Percentiles rank a stretch among this genome's conserved stretches.
These are phyloP conservation scores for Entomortierella lignicola DNA, from an alignment of 192 early-diverging fungal species.

Conservation along the genomic window DNA sequence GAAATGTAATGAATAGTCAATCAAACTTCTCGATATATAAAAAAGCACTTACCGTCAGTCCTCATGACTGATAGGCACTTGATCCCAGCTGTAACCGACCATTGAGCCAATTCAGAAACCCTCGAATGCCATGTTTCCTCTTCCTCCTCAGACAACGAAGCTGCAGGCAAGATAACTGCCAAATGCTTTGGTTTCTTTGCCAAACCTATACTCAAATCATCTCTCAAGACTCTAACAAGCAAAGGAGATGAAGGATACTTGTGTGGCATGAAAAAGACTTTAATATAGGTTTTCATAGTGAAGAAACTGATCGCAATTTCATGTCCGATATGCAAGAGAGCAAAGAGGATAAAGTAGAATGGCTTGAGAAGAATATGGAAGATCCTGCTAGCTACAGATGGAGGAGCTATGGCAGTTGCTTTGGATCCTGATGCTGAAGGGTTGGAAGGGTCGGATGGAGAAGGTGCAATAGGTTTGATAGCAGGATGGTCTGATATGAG, in stretches of 20 bases:
- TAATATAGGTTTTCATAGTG: conserved; percentile 32
- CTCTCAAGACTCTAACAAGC: conserved; percentile 16
- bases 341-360: conserved; percentile 40
- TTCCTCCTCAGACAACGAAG: conserved; percentile 2
- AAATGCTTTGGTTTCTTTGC: conserved; percentile 32
- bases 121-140: conserved; percentile 38
- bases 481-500: conserved; percentile 33
- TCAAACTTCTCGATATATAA: too few species aligned
- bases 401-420: background rate
- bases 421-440: background rate
- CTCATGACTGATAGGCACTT: conserved; percentile 46
- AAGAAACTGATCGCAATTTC: conserved; percentile 28
- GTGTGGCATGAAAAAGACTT: conserved; percentile 41
- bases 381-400: conserved; percentile 4
- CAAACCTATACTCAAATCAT: conserved; percentile 16
- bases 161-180: conserved; percentile 24
- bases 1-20: too few species aligned
- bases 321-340: conserved; percentile 19
- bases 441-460: too few species aligned
- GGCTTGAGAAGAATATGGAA: conserved; percentile 35
- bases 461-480: conserved; percentile 17
- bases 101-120: conserved; percentile 33
- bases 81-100: conserved; percentile 29
- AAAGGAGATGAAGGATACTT: conserved; percentile 25
- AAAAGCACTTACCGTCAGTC: conserved; percentile 25